Evolutionary conservation across 2,329 filamentous ascomycete genomes (phyloP), one percentile per base, ranked within the genome.

Genomic region (Fusarium acutatum): DNA sequence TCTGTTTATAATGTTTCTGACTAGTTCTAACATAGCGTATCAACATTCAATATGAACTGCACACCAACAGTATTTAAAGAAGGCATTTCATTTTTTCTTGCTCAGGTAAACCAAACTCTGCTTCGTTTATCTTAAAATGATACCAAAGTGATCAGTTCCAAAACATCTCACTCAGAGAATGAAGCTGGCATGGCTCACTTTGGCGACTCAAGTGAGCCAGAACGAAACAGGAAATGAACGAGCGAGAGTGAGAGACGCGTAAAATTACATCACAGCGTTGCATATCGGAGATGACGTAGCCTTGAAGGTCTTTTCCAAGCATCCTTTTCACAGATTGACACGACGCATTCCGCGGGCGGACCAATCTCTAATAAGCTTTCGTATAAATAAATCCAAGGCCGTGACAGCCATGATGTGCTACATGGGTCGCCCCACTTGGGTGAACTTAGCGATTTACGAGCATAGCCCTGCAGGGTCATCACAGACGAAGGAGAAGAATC

Each of bases 371-470:
- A 35, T n/a, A 54, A 38, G 24, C 50, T 54, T 28, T 54, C 34
- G 50, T 54, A 54, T 54, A 40, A 28, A 40, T n/a, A 38, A 38
- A 37, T 22, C 50, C 4, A 28, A 7, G 20, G 50, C 15, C 30
- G 17, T 50, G n/a, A 50, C 47, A 52, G 30, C 49, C 50, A 40
- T 54, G 50, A 54, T 54, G 50, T 54, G 50, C 34, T 54, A 54
- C 50, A 54, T 26, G 50, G 50, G 50, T 54, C 24, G 50, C 50
- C 50, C 50, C 50, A 54, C 50, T 54, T 54, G 50, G 50, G 24
- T 18, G 20, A 30, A 54, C 14, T n/a, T 18, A 40, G 20, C 34
- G 20, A 28, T 22, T n/a, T 54, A 40, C 50, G 34, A 40, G 50
- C 34, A n/a, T 24, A 54, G 50, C 34, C 50, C 24, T 28, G 50